Percentiles rank a stretch among this genome's conserved stretches.
phyloP scores from a whole-genome alignment of 345 rosid species.

The Cardamine chenopodiifolia region DNA sequence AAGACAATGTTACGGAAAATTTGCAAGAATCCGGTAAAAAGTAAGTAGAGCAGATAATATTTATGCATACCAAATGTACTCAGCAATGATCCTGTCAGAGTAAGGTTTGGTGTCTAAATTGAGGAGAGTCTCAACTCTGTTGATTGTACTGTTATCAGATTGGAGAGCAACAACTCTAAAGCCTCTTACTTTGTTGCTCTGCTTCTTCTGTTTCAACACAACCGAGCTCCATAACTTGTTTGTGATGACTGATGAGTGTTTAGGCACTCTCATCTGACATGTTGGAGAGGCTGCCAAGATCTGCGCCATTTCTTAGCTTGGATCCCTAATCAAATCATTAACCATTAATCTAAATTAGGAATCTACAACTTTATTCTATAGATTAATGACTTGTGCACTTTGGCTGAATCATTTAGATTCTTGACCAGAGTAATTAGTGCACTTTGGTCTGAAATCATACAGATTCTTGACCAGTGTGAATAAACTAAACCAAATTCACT shows the following conservation, averaged over 20 bases:
- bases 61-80: constrained; percentile 81
- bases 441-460: background rate
- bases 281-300: constrained; percentile 73
- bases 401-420: constrained; percentile 24
- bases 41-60: background rate
- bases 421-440: background rate
- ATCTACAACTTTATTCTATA: background rate
- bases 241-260: constrained; percentile 54
- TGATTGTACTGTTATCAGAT: constrained; percentile 68
- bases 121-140: constrained; percentile 73
- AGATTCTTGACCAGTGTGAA: constrained; percentile 28
- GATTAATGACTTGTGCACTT: background rate
- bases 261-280: constrained; percentile 76
- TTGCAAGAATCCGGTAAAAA: background rate
- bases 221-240: constrained; percentile 70
- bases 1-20: background rate
- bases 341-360: constrained; percentile 23
- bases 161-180: constrained; percentile 67
- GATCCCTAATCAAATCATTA: constrained; percentile 37
- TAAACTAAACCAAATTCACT: constrained; percentile 26
- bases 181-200: constrained; percentile 48
- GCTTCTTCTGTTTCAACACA: constrained; percentile 70
- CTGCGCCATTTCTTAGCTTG: constrained; percentile 65
- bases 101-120: constrained; percentile 81
- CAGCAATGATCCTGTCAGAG: constrained; percentile 87